phyloP scores from a whole-genome alignment of 495 filamentous ascomycete species.

The Amorphotheca resinae region DNA sequence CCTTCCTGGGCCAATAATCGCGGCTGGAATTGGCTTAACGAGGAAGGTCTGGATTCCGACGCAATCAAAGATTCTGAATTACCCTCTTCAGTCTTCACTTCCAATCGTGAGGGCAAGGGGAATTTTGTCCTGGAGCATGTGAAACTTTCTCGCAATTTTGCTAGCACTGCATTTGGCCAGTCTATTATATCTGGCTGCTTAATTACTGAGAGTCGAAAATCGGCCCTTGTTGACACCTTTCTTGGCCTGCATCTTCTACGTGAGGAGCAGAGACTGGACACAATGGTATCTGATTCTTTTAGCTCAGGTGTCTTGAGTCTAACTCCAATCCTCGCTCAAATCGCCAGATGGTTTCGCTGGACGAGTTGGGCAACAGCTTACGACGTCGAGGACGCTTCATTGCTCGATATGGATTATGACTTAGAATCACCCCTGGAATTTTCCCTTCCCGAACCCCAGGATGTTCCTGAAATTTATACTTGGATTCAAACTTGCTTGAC shows the following conservation, averaged over 20 bases:
- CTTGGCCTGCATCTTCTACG: conserved; percentile 70
- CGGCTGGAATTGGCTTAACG: conserved; percentile 63
- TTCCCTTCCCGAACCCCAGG: conserved; percentile 42
- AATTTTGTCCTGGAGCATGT: conserved; percentile 27
- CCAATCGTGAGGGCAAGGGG: conserved; percentile 5
- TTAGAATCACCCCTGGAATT: conserved; percentile 4
- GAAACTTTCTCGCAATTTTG: conserved; percentile 29
- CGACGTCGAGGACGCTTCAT: conserved; percentile 49
- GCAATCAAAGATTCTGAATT: conserved; percentile 1
- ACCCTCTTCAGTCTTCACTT: conserved; percentile 12
- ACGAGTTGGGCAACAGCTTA: conserved; percentile 59
- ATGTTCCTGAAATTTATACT: conserved; percentile 47
- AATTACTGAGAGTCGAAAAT: conserved; percentile 41
- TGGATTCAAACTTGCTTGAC: conserved; percentile 59
- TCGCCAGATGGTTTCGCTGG: conserved; percentile 82
- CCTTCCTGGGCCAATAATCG: conserved; percentile 49
- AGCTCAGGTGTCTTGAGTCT: conserved; percentile 41
- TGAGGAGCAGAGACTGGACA: conserved; percentile 81
- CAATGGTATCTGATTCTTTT: conserved; percentile 42
- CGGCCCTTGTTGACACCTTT: conserved; percentile 53
- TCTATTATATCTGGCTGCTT: conserved; percentile 43
- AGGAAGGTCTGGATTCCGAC: conserved; percentile 23
- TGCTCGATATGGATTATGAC: conserved; percentile 14
- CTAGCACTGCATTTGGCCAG: conserved; percentile 40
- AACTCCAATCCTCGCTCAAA: conserved; percentile 60